Percentiles rank a stretch among this genome's conserved stretches.
Conservation (phyloP, 2,329 filamentous ascomycete species). For the Microcyclospora tardicrescens region DNA sequence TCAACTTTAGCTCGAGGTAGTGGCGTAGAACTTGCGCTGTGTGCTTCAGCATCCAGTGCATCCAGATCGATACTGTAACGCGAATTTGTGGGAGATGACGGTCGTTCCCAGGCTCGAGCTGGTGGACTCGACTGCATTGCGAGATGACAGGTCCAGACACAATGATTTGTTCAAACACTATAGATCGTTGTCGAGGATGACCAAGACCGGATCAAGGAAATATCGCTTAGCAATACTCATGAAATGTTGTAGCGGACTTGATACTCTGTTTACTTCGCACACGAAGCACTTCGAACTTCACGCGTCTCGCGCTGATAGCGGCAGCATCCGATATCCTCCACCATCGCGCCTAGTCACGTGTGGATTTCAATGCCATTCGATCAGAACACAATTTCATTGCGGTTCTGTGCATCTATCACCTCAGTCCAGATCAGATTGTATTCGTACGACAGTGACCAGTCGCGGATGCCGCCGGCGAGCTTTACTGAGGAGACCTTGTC, state of each 20-base stretch:
- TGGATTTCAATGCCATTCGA: neutral
- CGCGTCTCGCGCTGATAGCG: neutral
- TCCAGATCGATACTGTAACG: conserved; percentile 23
- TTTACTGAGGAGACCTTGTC: conserved; percentile 11
- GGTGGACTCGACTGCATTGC: conserved; percentile 20
- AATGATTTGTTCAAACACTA: neutral
- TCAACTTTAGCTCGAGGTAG: conserved; percentile 15
- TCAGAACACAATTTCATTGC: no score
- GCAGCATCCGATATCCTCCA: neutral
- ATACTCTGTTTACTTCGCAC: conserved; percentile 1
- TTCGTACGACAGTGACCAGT: no score
- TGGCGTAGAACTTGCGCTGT: conserved; percentile 10
- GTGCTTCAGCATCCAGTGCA: conserved; percentile 17
- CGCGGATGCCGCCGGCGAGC: conserved; percentile 15
- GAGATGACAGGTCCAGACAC: neutral
- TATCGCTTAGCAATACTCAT: neutral
- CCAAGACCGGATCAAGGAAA: neutral
- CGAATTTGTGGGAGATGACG: conserved; percentile 12
- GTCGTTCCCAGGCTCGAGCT: conserved; percentile 13
- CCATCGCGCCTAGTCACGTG: neutral
- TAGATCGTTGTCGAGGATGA: neutral
- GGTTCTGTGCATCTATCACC: no score
- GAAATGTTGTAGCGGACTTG: no score
- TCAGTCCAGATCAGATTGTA: no score
- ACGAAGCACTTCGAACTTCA: neutral